phyloP scores from a whole-genome alignment of 805 yeast species.

The Suhomyces canberraensis region DNA sequence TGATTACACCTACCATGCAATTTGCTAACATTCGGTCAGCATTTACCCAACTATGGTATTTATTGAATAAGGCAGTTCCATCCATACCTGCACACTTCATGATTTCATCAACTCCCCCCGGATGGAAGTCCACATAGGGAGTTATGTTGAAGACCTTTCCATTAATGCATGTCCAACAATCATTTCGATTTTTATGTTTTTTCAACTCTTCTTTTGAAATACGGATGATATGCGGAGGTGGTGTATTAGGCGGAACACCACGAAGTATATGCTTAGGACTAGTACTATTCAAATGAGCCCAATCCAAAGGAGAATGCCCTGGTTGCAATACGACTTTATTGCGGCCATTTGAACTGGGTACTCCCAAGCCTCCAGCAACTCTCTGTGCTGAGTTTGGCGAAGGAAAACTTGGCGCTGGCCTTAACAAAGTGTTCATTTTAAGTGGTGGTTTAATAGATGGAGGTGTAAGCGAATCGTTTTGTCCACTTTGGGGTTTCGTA shows the following conservation, averaged over 20 bases:
- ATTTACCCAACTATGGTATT: constrained; percentile 74
- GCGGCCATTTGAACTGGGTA: constrained; percentile 18
- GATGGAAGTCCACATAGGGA: constrained; percentile 80
- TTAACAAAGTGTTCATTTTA: neutral
- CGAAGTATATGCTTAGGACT: constrained; percentile 47
- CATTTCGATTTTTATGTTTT: constrained; percentile 56
- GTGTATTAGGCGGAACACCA: constrained; percentile 49
- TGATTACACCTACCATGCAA: constrained; percentile 67
- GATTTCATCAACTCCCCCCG: constrained; percentile 84
- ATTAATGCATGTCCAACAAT: constrained; percentile 82
- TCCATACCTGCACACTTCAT: constrained; percentile 81
- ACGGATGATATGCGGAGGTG: constrained; percentile 48
- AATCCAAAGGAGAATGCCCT: constrained; percentile 83
- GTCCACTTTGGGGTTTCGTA: too few relatives aligned
- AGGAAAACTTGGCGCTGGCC: constrained; percentile 19
- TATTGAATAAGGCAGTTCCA: constrained; percentile 71
- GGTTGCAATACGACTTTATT: constrained; percentile 64
- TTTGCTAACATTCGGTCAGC: constrained; percentile 75
- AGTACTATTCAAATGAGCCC: constrained; percentile 62
- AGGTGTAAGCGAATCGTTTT: too few relatives aligned
- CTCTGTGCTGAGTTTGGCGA: constrained; percentile 38
- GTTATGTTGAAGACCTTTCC: constrained; percentile 87
- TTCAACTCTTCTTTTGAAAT: constrained; percentile 57
- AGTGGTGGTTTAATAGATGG: too few relatives aligned
- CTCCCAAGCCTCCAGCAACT: constrained; percentile 15